A percentile compares a stretch with the other conserved stretches of the same genome.
Conservation (phyloP, 2,329 filamentous ascomycete species). For the Aquanectria penicillioides region DNA sequence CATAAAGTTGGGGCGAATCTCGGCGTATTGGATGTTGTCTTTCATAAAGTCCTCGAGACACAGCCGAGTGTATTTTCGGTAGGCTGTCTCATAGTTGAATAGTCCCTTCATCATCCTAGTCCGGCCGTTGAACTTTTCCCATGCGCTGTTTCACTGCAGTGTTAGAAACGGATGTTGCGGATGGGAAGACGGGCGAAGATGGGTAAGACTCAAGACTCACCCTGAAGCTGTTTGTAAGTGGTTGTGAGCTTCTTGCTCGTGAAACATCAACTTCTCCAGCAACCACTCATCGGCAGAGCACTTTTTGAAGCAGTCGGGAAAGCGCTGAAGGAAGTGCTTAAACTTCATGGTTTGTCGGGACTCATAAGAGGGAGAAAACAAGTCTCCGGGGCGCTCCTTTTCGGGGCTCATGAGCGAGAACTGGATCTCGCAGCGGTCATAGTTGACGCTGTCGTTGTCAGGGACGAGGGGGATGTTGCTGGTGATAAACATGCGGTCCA, state of each 20-base stretch:
- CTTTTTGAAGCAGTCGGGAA: constrained; percentile 39
- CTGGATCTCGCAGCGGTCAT: constrained; percentile 67
- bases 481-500: constrained; percentile 75
- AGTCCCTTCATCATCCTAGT: constrained; percentile 79
- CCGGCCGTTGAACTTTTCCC: constrained; percentile 73
- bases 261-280: constrained; percentile 69
- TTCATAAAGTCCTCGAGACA: constrained; percentile 70
- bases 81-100: constrained; percentile 73
- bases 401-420: constrained; percentile 62
- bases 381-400: constrained; percentile 49
- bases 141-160: too few species aligned
- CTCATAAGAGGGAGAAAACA: constrained; percentile 62
- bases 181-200: too few species aligned
- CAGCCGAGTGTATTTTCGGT: constrained; percentile 66
- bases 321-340: constrained; percentile 51
- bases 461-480: constrained; percentile 61
- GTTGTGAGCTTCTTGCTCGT: constrained; percentile 68
- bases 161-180: too few species aligned
- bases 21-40: constrained; percentile 76
- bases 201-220: constrained; percentile 50
- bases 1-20: constrained; percentile 77
- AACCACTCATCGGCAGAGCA: constrained; percentile 63
- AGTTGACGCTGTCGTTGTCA: constrained; percentile 53
- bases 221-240: constrained; percentile 60
- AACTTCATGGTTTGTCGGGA: constrained; percentile 57